Conservation (phyloP, 495 filamentous ascomycete genomes). For the Penicillium tannophilum region DNA sequence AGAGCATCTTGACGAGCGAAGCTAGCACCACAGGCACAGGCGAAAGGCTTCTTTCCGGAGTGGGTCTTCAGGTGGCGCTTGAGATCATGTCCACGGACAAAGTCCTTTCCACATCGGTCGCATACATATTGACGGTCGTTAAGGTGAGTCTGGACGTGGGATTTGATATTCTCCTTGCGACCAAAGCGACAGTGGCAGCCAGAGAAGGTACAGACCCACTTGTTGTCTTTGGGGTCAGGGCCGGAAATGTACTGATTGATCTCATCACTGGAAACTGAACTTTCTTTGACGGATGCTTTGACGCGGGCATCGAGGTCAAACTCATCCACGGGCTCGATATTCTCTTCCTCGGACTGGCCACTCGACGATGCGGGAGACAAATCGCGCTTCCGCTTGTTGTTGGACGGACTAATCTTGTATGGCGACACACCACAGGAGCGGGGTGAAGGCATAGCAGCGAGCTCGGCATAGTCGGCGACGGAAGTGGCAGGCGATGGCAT, state of each 20-base stretch:
- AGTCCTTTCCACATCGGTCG: conserved; percentile 85
- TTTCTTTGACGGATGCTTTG: conserved; percentile 60
- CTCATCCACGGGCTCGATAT: conserved; percentile 45
- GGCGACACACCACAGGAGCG: conserved; percentile 26
- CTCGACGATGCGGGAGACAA: conserved; percentile 30
- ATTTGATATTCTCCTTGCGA: conserved; percentile 95
- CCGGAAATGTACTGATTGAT: conserved; percentile 83
- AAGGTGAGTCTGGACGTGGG: conserved; percentile 95
- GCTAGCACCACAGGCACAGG: conserved; percentile 84
- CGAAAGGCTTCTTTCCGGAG: conserved; percentile 87
- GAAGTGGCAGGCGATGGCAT: conserved; percentile 56
- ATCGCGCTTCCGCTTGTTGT: conserved; percentile 11
- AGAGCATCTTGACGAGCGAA: conserved; percentile 95
- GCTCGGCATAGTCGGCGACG: conserved; percentile 48
- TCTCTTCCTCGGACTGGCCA: conserved; percentile 35
- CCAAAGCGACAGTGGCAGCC: conserved; percentile 84
- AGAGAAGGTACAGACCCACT: conserved; percentile 84
- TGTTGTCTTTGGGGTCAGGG: conserved; percentile 68
- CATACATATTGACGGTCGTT: conserved; percentile 93
- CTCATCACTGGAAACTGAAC: conserved; percentile 83
- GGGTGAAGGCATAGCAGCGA: conserved; percentile 47
- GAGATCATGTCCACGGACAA: conserved; percentile 94
- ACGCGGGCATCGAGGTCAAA: conserved; percentile 50
- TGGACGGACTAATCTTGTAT: conserved; percentile 35
- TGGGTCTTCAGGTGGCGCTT: conserved; percentile 98